Evolutionary conservation across 2,329 filamentous ascomycete species (phyloP).

Genomic region (Neoascochyta sp.): DNA sequence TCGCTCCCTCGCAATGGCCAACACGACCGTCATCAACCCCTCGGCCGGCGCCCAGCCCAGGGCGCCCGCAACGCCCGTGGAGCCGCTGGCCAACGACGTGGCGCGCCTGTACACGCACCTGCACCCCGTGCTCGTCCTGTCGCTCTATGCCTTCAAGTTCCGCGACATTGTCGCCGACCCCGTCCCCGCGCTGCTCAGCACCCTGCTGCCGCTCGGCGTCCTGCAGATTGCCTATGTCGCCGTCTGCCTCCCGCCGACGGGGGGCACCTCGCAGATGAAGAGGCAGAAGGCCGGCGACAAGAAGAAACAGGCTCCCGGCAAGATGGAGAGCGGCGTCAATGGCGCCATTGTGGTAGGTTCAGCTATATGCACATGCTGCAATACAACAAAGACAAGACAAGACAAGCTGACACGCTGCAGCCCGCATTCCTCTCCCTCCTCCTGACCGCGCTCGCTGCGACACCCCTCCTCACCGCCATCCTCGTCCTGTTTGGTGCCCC

Average conservation of each 20-base stretch:
- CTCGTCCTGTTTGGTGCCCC: slow-evolving; percentile 91
- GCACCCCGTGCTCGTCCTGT: slow-evolving; percentile 66
- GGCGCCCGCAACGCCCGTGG: slow-evolving; percentile 40
- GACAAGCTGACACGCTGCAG: slow-evolving; percentile 40
- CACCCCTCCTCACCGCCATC: slow-evolving; percentile 56
- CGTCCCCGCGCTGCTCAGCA: slow-evolving; percentile 57
- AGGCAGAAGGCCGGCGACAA: slow-evolving; percentile 51
- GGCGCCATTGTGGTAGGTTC: slow-evolving; percentile 43
- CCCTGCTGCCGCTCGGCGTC: slow-evolving; percentile 60
- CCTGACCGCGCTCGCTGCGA: slow-evolving; percentile 53
- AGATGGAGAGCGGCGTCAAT: slow-evolving; percentile 22
- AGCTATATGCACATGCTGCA: no score
- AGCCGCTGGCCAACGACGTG: slow-evolving; percentile 46
- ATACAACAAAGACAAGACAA: background rate
- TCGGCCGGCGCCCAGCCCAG: slow-evolving; percentile 19
- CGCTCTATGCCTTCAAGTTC: slow-evolving; percentile 63
- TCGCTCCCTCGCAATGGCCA: slow-evolving; percentile 20
- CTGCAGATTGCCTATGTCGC: slow-evolving; percentile 61
- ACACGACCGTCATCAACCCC: slow-evolving; percentile 22
- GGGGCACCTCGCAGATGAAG: slow-evolving; percentile 43
- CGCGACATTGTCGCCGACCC: slow-evolving; percentile 66
- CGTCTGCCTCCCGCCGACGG: slow-evolving; percentile 57
- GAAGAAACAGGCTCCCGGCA: slow-evolving; percentile 24
- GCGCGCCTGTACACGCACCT: slow-evolving; percentile 59
- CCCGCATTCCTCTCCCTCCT: slow-evolving; percentile 68